These are phyloP conservation scores for Taphrina deformans DNA, from an alignment of 1,139 yeast species.

Conservation along the genomic window DNA sequence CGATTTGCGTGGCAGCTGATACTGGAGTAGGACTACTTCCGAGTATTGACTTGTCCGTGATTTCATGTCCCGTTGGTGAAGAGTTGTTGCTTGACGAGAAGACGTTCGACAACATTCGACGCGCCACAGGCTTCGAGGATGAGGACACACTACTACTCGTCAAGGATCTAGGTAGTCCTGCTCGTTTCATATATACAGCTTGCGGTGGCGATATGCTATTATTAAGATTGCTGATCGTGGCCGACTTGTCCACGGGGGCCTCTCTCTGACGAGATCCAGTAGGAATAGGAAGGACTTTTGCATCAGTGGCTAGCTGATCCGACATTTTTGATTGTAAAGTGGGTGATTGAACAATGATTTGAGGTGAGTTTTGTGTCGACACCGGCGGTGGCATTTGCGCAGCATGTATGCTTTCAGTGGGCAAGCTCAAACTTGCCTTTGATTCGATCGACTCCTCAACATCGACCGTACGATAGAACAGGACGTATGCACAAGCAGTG, in stretches of 20 bases:
- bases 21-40: neutral
- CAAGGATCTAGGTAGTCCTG: slow-evolving; percentile 2
- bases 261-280: neutral
- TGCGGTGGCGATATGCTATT: slow-evolving; percentile 12
- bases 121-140: slow-evolving; percentile 1
- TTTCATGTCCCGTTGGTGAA: neutral
- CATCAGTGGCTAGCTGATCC: neutral
- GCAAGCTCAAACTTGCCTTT: slow-evolving; percentile 6
- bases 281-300: neutral
- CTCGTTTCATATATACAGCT: slow-evolving; percentile 15
- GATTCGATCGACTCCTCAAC: slow-evolving; percentile 18
- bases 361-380: neutral
- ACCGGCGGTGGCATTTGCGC: slow-evolving; percentile 23
- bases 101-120: slow-evolving; percentile 11
- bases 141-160: neutral
- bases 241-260: neutral
- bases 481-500: slow-evolving; percentile 84
- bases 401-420: slow-evolving; percentile 14
- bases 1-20: neutral
- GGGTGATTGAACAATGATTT: neutral
- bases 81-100: neutral
- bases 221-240: neutral
- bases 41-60: neutral
- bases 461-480: slow-evolving; percentile 56
- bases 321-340: neutral